Evolutionary conservation across 2,329 filamentous ascomycete genomes (phyloP), one percentile per base, ranked within the genome.

Genomic region (Colletotrichum musicola): DNA sequence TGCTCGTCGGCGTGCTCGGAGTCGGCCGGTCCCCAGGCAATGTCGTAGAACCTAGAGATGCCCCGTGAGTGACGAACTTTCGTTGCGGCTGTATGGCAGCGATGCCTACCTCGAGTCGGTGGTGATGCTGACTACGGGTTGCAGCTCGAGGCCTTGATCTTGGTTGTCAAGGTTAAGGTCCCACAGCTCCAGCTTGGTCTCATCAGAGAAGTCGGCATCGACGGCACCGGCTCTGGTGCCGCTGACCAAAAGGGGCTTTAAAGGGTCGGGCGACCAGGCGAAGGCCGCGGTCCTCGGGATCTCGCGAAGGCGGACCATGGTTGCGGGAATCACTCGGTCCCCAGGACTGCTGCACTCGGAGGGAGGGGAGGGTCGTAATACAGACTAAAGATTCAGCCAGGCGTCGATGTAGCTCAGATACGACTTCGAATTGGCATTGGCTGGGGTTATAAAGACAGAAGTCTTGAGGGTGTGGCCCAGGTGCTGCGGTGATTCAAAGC

Each of bases 231-330:
- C 95, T 74, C 95, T 91, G 54, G 96, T 99, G 75, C 96, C 96
- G 30, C 96, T 99, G 69, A 94, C 95, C 72, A 99, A 86, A 74
- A 97, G 86, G 75, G 95, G 94, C 74, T 91, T 89, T 46, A 89
- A 88, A 58, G 93, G 84, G 74, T 91, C 93, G 27, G 95, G 92
- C 74, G 94, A 97, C 95, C 96, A 99, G 77, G 96, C 94, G 81
- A 99, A 99, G 76, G 95, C 93, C 81, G 95, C 96, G 77, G 96
- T 99, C 83, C 96, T 90, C 80, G 94, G 93, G 78, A 99, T 97
- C 86, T 98, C 95, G 86, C 95, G 90, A 82, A 98, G 87, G 84
- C 94, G 93, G 82, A 98, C 95, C 96, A 99, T 99, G 81, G 74
- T 83, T 78, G 75, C 74, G 75, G 68, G 76, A 77, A 76, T 71